Conservation (phyloP, 2,329 filamentous ascomycete genomes). For the Thyridium curvatum region DNA sequence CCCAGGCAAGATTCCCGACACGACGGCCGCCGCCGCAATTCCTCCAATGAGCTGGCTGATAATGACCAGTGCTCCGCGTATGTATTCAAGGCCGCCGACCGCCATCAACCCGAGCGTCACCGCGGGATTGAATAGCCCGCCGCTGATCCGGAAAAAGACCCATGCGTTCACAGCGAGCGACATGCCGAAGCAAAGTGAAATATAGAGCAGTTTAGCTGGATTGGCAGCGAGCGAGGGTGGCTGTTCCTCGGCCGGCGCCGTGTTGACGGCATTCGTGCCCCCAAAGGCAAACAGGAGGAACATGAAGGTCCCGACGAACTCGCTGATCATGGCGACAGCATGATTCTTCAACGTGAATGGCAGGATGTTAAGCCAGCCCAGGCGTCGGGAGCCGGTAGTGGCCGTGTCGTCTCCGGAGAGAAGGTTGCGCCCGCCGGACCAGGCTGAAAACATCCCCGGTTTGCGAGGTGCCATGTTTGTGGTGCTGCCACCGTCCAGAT, state of each 20-base stretch:
- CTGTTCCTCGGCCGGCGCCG: conserved; percentile 7
- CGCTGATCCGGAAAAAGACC: conserved; percentile 49
- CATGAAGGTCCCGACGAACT: conserved; percentile 48
- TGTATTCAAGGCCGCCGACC: conserved; percentile 45
- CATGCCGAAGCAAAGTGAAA: conserved; percentile 42
- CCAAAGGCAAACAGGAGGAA: conserved; percentile 36
- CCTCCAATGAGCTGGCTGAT: conserved; percentile 51
- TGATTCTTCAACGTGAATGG: conserved; percentile 19
- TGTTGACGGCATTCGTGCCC: conserved; percentile 18
- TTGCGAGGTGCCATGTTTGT: too few relatives aligned
- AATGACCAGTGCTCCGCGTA: conserved; percentile 46
- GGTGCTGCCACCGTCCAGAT: too few relatives aligned
- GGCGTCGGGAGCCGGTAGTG: too few relatives aligned
- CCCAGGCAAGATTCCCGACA: conserved; percentile 52
- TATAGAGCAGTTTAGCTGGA: conserved; percentile 36
- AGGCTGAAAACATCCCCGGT: too few relatives aligned
- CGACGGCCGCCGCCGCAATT: conserved; percentile 53
- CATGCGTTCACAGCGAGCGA: conserved; percentile 48
- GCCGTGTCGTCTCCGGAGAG: too few relatives aligned
- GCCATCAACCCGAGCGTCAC: conserved; percentile 53
- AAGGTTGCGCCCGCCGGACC: too few relatives aligned
- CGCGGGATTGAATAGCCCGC: conserved; percentile 45
- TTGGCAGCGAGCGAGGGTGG: conserved; percentile 11
- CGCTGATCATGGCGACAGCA: conserved; percentile 35
- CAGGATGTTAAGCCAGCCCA: conserved; percentile 2